Evolutionary conservation across 371 early-diverging fungal species (phyloP), one percentile per base, ranked within the genome.

Genomic region (Actinomucor elegans): DNA sequence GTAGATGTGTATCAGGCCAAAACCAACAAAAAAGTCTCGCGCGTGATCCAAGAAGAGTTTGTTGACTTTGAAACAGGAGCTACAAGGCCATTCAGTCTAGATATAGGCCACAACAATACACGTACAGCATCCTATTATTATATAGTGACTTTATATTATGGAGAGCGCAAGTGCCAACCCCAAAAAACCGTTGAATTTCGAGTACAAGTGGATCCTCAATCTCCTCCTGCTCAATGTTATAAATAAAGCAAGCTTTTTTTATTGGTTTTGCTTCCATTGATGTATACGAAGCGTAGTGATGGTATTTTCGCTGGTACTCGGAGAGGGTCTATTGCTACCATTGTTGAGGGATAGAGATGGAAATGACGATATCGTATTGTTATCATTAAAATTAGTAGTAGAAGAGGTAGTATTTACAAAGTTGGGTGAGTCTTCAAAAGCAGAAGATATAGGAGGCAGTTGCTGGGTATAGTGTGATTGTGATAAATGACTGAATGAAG

Each of bases 231-330:
- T 24, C 2, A 40, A 40, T 40, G 40, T 14, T 40, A 40, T 12
- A 3, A 40, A 24, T 40, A 40, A 24, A 40, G 24, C 10, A 37
- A 18, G 24, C 10, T 9, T 9, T 24, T 21, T 55, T 33, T 40
- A 34, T 21, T 48, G 32, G 10, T 20, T 40, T 27, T 61, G 55
- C 41, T 55, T 61, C 55, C 61, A 61, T 28, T 61, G 61, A 46
- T 61, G 55, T 23, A 55, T 55, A 21, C 54, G 29, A 15, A 60
- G 29, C 1, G 60, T 53, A 17, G 28, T 34, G 1, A 52, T 34
- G 9, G 3, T 56, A 20, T 48, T 15, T n/a, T 49, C 43, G 17
- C 34, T 42, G 12, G 29, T 48, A 6, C 26, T 46, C 23, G 34
- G 3, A 14, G 27, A 28, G 23, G 37, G 14, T 21, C 9, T 37